Conservation (phyloP, 768 basidiomycete genomes). For the Naganishia randhawae region DNA sequence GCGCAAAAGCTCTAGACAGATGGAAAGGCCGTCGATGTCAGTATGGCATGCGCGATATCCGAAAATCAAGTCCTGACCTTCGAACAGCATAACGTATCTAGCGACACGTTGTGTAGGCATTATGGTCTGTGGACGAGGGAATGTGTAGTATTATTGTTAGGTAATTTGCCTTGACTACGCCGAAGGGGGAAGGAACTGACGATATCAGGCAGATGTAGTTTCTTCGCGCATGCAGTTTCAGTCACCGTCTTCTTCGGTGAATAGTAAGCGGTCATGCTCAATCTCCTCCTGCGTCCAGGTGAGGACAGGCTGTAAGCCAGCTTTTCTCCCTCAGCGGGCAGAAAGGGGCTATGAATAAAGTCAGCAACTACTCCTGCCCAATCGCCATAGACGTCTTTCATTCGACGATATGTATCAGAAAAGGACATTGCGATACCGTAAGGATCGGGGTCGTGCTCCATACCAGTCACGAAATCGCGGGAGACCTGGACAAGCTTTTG, state of each 20-base stretch:
- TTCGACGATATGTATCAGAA: neutral
- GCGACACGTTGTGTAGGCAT: conserved; percentile 12
- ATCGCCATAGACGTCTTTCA: conserved; percentile 1
- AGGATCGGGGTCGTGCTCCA: conserved; percentile 18
- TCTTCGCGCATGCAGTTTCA: neutral
- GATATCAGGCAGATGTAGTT: conserved; percentile 2
- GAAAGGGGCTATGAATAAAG: neutral
- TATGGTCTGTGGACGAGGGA: no score
- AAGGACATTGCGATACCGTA: conserved; percentile 1
- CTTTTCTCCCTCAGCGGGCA: neutral
- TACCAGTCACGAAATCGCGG: neutral
- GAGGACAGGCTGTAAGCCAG: neutral
- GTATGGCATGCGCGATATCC: neutral
- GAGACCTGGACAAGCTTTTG: conserved; percentile 18
- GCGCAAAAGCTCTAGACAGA: neutral
- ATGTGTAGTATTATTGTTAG: no score
- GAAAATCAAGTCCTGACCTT: neutral
- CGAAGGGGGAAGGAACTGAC: neutral
- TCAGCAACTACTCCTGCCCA: conserved; percentile 12
- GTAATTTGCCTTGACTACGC: neutral
- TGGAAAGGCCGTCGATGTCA: neutral
- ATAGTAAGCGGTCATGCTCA: neutral
- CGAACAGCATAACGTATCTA: conserved; percentile 11
- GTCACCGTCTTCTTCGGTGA: neutral
- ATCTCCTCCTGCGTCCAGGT: neutral